Evolutionary conservation across 2,329 filamentous ascomycete genomes (phyloP).

Genomic region (Aspergillus pseudoterreus): DNA sequence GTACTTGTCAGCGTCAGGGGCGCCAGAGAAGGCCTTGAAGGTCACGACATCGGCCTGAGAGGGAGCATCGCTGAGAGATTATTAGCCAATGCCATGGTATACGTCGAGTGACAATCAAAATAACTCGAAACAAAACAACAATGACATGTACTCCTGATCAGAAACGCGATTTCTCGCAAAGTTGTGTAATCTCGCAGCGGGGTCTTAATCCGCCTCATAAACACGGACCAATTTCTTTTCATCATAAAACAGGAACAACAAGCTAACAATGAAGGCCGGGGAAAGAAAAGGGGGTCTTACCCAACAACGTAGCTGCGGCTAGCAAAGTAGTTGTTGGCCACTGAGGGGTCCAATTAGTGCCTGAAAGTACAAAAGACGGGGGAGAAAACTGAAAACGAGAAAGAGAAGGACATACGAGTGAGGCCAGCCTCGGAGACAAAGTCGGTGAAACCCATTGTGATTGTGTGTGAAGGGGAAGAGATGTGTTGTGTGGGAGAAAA

Average conservation of each 20-base stretch:
- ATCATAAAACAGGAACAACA: conserved; percentile 54
- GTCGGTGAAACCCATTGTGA: conserved; percentile 64
- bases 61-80: conserved; percentile 54
- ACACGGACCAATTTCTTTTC: conserved; percentile 91
- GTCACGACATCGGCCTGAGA: conserved; percentile 94
- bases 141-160: conserved; percentile 47
- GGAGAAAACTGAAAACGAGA: conserved; percentile 15
- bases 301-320: conserved; percentile 79
- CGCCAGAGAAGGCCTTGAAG: conserved; percentile 80
- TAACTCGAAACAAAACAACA: conserved; percentile 10
- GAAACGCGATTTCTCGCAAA: conserved; percentile 73
- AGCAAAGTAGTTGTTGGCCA: conserved; percentile 42
- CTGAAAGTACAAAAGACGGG: conserved; percentile 12
- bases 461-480: conserved; percentile 14
- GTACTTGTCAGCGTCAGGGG: conserved; percentile 80
- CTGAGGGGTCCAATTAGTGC: conserved; percentile 35
- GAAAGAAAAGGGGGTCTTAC: conserved; percentile 51
- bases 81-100: conserved; percentile 10
- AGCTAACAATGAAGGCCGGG: not conserved
- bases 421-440: conserved; percentile 61
- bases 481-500: conserved; percentile 18
- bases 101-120: not conserved
- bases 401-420: conserved; percentile 48
- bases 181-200: conserved; percentile 72
- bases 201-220: conserved; percentile 92